These are phyloP conservation scores for Leptosphaerulina australis DNA, from an alignment of 2,329 filamentous ascomycete genomes.

Conservation along the genomic window DNA sequence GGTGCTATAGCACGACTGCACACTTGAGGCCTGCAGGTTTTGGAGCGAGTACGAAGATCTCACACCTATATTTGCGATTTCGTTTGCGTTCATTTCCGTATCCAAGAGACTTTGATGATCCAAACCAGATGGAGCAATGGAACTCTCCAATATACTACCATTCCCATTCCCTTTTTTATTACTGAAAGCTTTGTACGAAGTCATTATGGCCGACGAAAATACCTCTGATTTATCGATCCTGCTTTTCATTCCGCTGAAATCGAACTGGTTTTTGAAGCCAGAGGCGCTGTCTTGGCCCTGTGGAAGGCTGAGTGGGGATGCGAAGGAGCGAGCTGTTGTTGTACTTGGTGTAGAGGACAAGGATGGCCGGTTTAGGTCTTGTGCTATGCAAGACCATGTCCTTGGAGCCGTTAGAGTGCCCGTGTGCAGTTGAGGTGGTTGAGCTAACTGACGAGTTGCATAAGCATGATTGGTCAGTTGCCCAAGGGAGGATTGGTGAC, in stretches of 20 bases:
- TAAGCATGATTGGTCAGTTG: constrained; percentile 23
- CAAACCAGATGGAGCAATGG: constrained; percentile 26
- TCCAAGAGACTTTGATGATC: constrained; percentile 26
- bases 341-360: constrained; percentile 28
- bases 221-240: constrained; percentile 47
- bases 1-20: constrained; percentile 4
- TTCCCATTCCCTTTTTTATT: too few relatives aligned
- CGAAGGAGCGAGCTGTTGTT: constrained; percentile 38
- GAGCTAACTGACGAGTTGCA: constrained; percentile 11
- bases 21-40: constrained; percentile 3
- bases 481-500: constrained; percentile 19
- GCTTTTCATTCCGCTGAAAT: constrained; percentile 50
- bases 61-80: constrained; percentile 24
- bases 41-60: constrained; percentile 6
- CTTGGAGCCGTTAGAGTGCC: constrained; percentile 30
- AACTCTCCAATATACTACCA: too few relatives aligned
- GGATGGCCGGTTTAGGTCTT: constrained; percentile 32
- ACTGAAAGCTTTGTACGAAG: constrained; percentile 26
- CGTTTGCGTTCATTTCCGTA: constrained; percentile 20
- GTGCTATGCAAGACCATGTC: constrained; percentile 25
- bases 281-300: constrained; percentile 29
- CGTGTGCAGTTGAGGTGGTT: constrained; percentile 35
- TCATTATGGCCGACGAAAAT: constrained; percentile 45
- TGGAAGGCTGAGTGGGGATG: constrained; percentile 29
- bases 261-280: constrained; percentile 44